These are phyloP conservation scores for Wickerhamiella vanderwaltii DNA, from an alignment of 805 yeast genomes.

Conservation along the genomic window DNA sequence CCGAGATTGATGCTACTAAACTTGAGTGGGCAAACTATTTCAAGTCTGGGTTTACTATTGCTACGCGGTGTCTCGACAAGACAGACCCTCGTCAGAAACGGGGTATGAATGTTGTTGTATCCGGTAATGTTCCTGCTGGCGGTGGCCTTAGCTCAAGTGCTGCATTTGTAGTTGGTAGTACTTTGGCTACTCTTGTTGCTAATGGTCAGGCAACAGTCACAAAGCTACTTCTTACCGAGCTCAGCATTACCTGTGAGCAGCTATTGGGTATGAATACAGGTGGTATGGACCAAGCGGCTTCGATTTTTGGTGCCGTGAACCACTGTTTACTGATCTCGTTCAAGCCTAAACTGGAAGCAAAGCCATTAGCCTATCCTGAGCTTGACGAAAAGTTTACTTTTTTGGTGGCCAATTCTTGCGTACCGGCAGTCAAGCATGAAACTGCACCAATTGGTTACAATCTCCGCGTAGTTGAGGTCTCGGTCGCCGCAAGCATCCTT, in stretches of 20 bases:
- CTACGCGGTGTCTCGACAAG: constrained; percentile 36
- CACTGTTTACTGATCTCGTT: constrained; percentile 51
- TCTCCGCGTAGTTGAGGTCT: constrained; percentile 59
- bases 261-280: constrained; percentile 65
- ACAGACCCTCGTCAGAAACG: constrained; percentile 24
- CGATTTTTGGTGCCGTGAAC: constrained; percentile 47
- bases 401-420: constrained; percentile 51
- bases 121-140: constrained; percentile 62
- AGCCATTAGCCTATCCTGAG: constrained; percentile 42
- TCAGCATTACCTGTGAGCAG: constrained; percentile 57
- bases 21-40: constrained; percentile 60
- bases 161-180: constrained; percentile 54
- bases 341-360: constrained; percentile 44
- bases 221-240: constrained; percentile 42
- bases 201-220: constrained; percentile 36
- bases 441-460: constrained; percentile 62
- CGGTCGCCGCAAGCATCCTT: constrained; percentile 50
- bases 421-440: constrained; percentile 51
- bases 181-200: constrained; percentile 43
- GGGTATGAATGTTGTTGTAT: constrained; percentile 42
- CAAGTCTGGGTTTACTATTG: constrained; percentile 52
- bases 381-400: constrained; percentile 37
- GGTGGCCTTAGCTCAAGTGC: constrained; percentile 63
- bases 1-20: constrained; percentile 37
- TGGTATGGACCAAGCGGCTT: constrained; percentile 72